phyloP scores from a whole-genome alignment of 2,329 filamentous ascomycete genomes.

The Fusarium lateritium region DNA sequence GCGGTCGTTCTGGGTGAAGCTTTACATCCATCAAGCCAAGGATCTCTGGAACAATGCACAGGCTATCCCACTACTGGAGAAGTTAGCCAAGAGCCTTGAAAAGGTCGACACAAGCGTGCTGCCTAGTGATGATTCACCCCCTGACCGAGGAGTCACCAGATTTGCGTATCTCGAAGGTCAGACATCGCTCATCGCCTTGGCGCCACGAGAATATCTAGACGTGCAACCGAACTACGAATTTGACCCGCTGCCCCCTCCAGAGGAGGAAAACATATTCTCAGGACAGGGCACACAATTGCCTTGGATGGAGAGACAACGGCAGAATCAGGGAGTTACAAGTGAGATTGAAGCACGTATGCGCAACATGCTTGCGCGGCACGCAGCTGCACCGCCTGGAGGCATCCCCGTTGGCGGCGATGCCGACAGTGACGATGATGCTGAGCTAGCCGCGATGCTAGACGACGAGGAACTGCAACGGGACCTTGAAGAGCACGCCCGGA shows the following conservation, averaged over 20 bases:
- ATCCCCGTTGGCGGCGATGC: constrained; percentile 23
- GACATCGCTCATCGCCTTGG: constrained; percentile 76
- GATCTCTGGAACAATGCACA: constrained; percentile 89
- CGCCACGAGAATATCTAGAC: constrained; percentile 76
- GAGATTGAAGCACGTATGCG: constrained; percentile 51
- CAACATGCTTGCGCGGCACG: constrained; percentile 48
- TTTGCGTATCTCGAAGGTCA: constrained; percentile 85
- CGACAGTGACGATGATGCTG: constrained; percentile 50
- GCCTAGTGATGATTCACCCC: constrained; percentile 57
- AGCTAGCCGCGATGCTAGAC: constrained; percentile 47
- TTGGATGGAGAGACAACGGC: constrained; percentile 27
- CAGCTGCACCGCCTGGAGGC: constrained; percentile 20
- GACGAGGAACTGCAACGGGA: constrained; percentile 54
- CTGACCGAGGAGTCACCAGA: constrained; percentile 72
- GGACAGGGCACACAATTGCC: constrained; percentile 42
- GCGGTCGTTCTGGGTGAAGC: constrained; percentile 75
- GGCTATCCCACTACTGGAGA: constrained; percentile 76
- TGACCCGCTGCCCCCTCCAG: constrained; percentile 83
- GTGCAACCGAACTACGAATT: constrained; percentile 80
- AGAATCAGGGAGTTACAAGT: constrained; percentile 15
- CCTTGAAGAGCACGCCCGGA: constrained; percentile 49
- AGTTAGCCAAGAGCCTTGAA: constrained; percentile 72
- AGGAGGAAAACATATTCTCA: constrained; percentile 62
- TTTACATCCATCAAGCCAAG: constrained; percentile 83
- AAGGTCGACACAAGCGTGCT: constrained; percentile 59